phyloP scores from a whole-genome alignment of 2,329 filamentous ascomycete species.

The Ustulina deusta region DNA sequence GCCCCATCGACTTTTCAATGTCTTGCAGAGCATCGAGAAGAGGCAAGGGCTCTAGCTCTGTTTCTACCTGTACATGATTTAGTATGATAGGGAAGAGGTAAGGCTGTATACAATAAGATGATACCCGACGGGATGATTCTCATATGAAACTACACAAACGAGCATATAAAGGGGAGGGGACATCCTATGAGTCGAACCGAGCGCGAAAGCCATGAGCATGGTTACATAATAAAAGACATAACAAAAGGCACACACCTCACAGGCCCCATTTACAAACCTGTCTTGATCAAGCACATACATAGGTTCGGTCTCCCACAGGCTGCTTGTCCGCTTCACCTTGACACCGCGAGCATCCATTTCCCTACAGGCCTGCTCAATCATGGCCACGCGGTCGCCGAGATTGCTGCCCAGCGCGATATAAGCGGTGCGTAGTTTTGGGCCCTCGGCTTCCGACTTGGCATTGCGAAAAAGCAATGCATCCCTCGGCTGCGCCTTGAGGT shows the following conservation, averaged over 20 bases:
- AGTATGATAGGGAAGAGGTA: neutral
- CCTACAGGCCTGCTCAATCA: constrained; percentile 86
- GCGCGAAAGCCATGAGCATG: neutral
- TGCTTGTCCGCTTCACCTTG: constrained; percentile 81
- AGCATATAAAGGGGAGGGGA: neutral
- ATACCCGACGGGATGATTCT: neutral
- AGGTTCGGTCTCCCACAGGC: constrained; percentile 91
- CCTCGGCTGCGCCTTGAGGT: constrained; percentile 36
- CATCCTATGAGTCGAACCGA: neutral
- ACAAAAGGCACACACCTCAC: constrained; percentile 71
- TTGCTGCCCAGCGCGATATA: constrained; percentile 95
- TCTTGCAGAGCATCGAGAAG: constrained; percentile 84
- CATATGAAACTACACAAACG: neutral
- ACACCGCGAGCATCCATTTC: constrained; percentile 82
- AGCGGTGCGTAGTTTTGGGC: constrained; percentile 60
- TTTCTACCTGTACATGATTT: constrained; percentile 74
- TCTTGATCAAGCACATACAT: constrained; percentile 97
- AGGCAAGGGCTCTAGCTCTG: constrained; percentile 77
- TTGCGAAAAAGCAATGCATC: constrained; percentile 36
- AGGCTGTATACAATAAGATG: neutral
- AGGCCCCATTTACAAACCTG: constrained; percentile 90
- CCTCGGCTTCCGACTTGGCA: constrained; percentile 46
- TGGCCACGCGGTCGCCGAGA: constrained; percentile 83
- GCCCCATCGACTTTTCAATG: constrained; percentile 83
- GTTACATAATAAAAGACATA: neutral